Base-by-base conservation (phyloP, 345 rosid species). In the Salix koriyanagi region DNA sequence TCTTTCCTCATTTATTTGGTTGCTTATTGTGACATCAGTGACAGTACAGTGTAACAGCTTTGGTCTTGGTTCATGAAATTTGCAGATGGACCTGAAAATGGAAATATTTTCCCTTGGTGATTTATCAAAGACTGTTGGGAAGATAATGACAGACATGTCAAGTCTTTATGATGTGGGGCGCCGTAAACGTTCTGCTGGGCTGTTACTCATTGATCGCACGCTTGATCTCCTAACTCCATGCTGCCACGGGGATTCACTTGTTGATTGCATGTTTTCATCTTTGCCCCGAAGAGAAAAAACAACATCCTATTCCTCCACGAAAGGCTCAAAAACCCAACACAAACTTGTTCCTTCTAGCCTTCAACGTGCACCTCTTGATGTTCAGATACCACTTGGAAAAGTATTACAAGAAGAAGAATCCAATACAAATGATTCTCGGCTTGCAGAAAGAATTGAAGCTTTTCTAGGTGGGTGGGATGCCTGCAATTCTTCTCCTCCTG, bases 91-190 rank as follows among this genome's bases (percentile, higher is more conserved):
- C 82, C 85, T 96, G 88, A 96, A 96, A 85, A 75, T 90, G 92
- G 99, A 96, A 80, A 91, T 96, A 79, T 96, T 90, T 85, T 96
- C 99, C 80, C 79, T 96, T 73, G 98, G 99, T 25, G 93, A 90
- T 86, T 66, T 89, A 77, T 96, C 99, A 65, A 93, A 96, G 83
- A 83, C 89, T 42, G 90, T 96, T 64, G 99, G 99, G 81, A 93
- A 93, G 85, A 89, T 90, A 77, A 79, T 96, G 90, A 96, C 93
- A 23, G 98, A 93, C 86, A 96, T 93, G 98, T 91, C 99, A 75
- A 93, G 99, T 85, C 94, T 93, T 74, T 96, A 96, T 78, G 98
- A 96, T 83, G 98, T 95, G 25, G 98, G 97, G 69, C 99, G 99
- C 23, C 97, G 96, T 7, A 95, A 91, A 83, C 88, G 91, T 80